Conservation (phyloP, 768 basidiomycete species). For the Strobilomyces dryophilus region DNA sequence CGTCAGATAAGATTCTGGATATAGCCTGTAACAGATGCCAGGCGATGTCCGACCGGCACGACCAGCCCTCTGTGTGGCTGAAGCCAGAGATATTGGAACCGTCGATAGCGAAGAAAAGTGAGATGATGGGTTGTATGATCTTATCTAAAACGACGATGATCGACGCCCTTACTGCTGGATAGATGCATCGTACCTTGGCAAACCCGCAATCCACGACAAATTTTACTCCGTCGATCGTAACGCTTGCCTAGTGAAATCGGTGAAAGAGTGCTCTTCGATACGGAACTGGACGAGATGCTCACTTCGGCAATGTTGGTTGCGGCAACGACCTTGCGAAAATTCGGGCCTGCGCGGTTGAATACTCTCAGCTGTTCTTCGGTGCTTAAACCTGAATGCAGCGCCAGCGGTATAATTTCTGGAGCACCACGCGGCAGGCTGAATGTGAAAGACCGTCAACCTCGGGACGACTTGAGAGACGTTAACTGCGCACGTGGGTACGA, state of each 20-base stretch:
- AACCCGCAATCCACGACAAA: conserved; percentile 94
- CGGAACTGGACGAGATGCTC: conserved; percentile 3
- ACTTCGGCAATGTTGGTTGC: conserved; percentile 97
- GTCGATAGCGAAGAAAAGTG: conserved; percentile 80
- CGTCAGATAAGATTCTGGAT: conserved; percentile 59
- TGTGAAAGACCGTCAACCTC: not conserved
- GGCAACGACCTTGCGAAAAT: conserved; percentile 84
- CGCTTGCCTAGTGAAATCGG: conserved; percentile 61
- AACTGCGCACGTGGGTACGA: conserved; percentile 58
- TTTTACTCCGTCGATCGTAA: conserved; percentile 94
- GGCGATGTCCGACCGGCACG: conserved; percentile 92
- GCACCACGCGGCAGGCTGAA: conserved; percentile 51
- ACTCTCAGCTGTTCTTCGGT: conserved; percentile 85
- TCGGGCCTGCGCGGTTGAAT: conserved; percentile 72
- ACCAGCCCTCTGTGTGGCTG: conserved; percentile 89
- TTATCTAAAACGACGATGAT: conserved; percentile 50
- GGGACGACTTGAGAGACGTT: not conserved
- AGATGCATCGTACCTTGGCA: conserved; percentile 66
- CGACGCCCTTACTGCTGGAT: not conserved
- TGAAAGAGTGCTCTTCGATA: not conserved
- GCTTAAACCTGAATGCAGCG: conserved; percentile 86
- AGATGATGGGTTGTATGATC: conserved; percentile 84
- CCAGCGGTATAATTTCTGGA: conserved; percentile 58
- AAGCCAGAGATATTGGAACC: conserved; percentile 82
- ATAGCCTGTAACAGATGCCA: conserved; percentile 91